Evolutionary conservation across 768 basidiomycete genomes (phyloP).

Genomic region (Calocybe cyanea): DNA sequence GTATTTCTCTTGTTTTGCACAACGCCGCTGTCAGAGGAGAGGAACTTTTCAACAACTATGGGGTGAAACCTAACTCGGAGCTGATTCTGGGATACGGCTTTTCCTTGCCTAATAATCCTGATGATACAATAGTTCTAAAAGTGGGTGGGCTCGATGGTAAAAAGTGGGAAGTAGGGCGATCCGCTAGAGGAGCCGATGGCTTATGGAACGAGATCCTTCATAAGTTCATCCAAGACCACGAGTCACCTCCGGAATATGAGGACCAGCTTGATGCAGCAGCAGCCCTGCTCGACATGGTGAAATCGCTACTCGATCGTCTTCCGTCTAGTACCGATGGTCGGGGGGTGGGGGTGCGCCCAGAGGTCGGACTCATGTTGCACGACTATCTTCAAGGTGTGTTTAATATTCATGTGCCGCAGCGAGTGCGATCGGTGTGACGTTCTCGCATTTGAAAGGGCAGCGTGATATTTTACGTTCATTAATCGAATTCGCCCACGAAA

Average conservation of each 20-base stretch:
- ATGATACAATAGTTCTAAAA: constrained; percentile 82
- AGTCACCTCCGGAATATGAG: constrained; percentile 40
- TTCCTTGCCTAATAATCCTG: constrained; percentile 70
- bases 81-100: constrained; percentile 93
- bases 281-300: constrained; percentile 64
- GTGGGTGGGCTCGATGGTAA: constrained; percentile 52
- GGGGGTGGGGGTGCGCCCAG: constrained; percentile 36
- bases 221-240: constrained; percentile 24
- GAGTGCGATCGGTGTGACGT: background rate
- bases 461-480: constrained; percentile 53
- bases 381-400: constrained; percentile 63
- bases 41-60: constrained; percentile 90
- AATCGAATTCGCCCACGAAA: constrained; percentile 42
- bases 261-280: constrained; percentile 67
- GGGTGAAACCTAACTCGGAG: constrained; percentile 86
- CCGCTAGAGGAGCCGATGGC: constrained; percentile 48
- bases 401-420: background rate
- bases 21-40: constrained; percentile 31
- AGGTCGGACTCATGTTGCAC: constrained; percentile 61
- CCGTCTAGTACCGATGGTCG: constrained; percentile 29
- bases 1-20: constrained; percentile 64
- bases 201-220: constrained; percentile 56
- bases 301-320: constrained; percentile 44
- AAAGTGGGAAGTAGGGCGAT: constrained; percentile 64
- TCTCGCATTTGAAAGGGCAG: constrained; percentile 37